Percentiles rank a stretch among this genome's conserved stretches.
Conservation (phyloP, 2,329 filamentous ascomycete genomes). For the Epichloe coenophiala region DNA sequence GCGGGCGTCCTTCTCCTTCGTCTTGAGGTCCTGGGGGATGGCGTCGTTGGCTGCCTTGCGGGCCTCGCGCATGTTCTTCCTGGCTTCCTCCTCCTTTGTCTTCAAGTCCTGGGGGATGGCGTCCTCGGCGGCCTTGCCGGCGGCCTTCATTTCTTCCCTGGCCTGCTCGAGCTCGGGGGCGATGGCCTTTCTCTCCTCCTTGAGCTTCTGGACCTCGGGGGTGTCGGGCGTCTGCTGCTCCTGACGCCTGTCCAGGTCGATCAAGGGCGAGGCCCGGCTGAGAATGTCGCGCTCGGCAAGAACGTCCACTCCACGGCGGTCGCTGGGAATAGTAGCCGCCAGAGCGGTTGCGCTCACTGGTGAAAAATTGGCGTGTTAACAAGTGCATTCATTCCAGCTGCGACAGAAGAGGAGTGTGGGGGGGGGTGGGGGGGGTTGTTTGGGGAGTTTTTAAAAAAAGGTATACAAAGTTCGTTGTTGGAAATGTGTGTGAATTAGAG, state of each 20-base stretch:
- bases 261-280: not conserved
- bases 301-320: not conserved
- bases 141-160: not conserved
- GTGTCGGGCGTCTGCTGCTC: not conserved
- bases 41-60: not conserved
- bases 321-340: slow-evolving; percentile 1
- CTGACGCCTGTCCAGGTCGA: not conserved
- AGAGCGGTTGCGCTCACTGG: slow-evolving; percentile 4
- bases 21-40: not conserved
- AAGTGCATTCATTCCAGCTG: no score
- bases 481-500: not conserved
- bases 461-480: no score
- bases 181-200: slow-evolving; percentile 2
- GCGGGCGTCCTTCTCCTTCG: not conserved
- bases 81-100: not conserved
- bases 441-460: not conserved
- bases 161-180: slow-evolving; percentile 1
- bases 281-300: not conserved
- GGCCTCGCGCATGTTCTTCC: not conserved
- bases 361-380: not conserved
- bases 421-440: no score
- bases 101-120: not conserved
- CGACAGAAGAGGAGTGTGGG: no score
- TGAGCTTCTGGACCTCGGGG: slow-evolving; percentile 2
- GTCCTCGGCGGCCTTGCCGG: not conserved